Base-by-base conservation (phyloP, 2,329 filamentous ascomycete species). In the Fusarium staphyleae region DNA sequence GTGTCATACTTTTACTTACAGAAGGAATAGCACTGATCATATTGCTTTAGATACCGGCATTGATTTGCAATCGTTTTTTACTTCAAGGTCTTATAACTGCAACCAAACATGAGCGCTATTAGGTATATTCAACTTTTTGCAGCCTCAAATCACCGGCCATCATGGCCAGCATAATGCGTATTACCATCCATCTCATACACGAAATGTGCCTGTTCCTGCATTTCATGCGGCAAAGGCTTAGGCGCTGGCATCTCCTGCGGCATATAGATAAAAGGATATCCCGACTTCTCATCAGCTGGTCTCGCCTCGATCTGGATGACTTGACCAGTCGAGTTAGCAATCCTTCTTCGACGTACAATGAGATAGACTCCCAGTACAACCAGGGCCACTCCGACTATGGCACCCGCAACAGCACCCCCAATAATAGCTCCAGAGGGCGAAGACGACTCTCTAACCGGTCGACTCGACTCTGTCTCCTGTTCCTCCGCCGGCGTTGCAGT, bases 141-240 rank as follows among this genome's bases (percentile, higher is more conserved):
- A n/a, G n/a, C n/a, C n/a, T n/a, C n/a, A n/a, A n/a, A n/a, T n/a
- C n/a, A 28, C 24, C 24, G 6, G 24, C 24, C 24, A 32, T 43
- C n/a, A 24, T 30, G 19, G 26, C 13, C 28, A 15, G 40, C 18
- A 33, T 36, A 36, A 29, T 28, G 32, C 12, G 29, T 11, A 32
- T 42, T 43, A 9, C 39, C 24, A 37, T 57, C 56, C 35, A 58
- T 40, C 41, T 62, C 54, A 14, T 62, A 52, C 18, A 59, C 42
- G 56, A 48, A 49, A 36, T 43, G 41, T 15, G 46, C 33, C 36
- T 54, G 30, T 18, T 48, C 54, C 30, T 56, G 48, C 44, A 56
- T 44, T 36, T 52, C 47, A 6, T 41, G 15, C n/a, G 52, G 26
- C 26, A 24, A 15, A 10, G 52, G 32, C 2, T 15, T 11, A 12